Conservation (phyloP, 495 filamentous ascomycete genomes). For the Aspergillus egyptiacus region DNA sequence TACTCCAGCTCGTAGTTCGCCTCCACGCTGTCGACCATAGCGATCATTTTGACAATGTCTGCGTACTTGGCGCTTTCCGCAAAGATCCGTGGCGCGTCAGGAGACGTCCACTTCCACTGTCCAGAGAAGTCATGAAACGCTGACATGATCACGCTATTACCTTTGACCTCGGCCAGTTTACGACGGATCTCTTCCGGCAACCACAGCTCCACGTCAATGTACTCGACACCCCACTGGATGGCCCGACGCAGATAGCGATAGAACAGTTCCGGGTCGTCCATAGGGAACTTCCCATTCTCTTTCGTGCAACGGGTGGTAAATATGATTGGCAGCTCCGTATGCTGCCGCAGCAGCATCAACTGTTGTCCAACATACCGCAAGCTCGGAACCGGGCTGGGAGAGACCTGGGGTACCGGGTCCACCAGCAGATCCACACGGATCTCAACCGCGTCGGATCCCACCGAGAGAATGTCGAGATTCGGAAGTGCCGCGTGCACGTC, state of each 20-base stretch:
- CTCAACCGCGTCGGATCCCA: conserved; percentile 78
- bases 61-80: conserved; percentile 63
- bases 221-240: conserved; percentile 81
- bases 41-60: conserved; percentile 86
- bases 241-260: conserved; percentile 71
- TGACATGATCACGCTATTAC: conserved; percentile 75
- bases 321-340: conserved; percentile 80
- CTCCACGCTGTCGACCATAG: conserved; percentile 67
- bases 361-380: conserved; percentile 79
- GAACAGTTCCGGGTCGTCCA: conserved; percentile 68
- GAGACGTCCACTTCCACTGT: conserved; percentile 72
- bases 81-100: conserved; percentile 62
- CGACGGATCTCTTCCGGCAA: conserved; percentile 68
- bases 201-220: conserved; percentile 83
- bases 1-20: conserved; percentile 86
- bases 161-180: conserved; percentile 59
- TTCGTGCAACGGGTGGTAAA: conserved; percentile 74
- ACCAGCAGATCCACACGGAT: conserved; percentile 74
- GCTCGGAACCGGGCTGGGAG: conserved; percentile 58
- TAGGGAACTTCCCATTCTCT: conserved; percentile 77
- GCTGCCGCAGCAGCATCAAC: conserved; percentile 72
- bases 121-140: conserved; percentile 84
- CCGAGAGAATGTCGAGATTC: conserved; percentile 77
- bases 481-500: conserved; percentile 78
- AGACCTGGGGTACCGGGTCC: conserved; percentile 57